Evolutionary conservation across 805 yeast species (phyloP), one percentile per base, ranked within the genome.

Genomic region (Groenewaldozyma salmanticensis): DNA sequence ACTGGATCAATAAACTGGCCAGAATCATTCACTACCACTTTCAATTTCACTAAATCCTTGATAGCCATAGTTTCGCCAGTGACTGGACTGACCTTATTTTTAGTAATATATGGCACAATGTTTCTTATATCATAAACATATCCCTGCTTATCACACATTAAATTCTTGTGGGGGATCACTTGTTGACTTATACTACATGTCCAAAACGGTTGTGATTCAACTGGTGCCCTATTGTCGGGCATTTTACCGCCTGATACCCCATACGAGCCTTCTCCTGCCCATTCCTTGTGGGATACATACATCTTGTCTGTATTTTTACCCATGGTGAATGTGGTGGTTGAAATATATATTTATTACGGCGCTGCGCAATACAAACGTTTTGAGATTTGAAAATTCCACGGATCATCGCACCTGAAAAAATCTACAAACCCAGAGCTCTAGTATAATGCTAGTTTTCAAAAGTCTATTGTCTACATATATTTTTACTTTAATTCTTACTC

Each of bases 231-330:
- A 24, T 13, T 13, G 5, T 29, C 16, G 6, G 27, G 16, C 17
- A 37, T 18, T 4, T 19, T 38, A 18, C 40, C 31, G 16, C 34
- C 35, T 15, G 42, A 33, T 7, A 57, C 57, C 15, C 53, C 37
- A 40, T 56, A 53, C n/a, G n/a, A n/a, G 18, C 9, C 58, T 3
- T 54, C 55, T 1, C 48, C 47, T 13, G 51, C 50, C 61, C 62
- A 57, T 49, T 60, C 65, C 3, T 61, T 55, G 21, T 57, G 63
- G 7, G 65, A 61, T 15, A 60, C 53, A 43, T 49, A 60, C 17
- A 61, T 44, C 42, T 60, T 60, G 40, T 60, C 65, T 2, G 65
- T 60, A 40, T 59, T 60, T 38, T 60, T 61, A 18, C 65, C 65
- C 65, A 60, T 60, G 42, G 6, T n/a, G n/a, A 13, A 15, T 6